phyloP scores from a whole-genome alignment of 139 green algal species.

The Chlorella sp. region DNA sequence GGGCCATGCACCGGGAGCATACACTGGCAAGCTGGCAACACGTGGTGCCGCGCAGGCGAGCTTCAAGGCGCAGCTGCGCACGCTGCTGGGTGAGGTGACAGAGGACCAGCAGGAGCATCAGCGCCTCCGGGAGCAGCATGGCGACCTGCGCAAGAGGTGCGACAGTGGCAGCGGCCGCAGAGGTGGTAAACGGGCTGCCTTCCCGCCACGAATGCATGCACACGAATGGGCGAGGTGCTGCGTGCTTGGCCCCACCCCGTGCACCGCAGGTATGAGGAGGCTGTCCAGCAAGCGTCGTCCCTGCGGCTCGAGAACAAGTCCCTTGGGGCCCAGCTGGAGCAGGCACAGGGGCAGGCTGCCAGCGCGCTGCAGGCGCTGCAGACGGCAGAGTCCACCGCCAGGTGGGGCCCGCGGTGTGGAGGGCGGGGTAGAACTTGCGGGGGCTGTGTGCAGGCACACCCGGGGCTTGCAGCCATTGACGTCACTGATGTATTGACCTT shows the following conservation, averaged over 20 bases:
- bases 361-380: neutral
- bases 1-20: too few relatives aligned
- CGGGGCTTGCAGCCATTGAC: too few relatives aligned
- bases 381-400: neutral
- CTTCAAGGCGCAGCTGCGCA: conserved; percentile 6
- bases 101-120: neutral
- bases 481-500: too few relatives aligned
- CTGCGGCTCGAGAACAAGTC: neutral
- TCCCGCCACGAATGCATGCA: too few relatives aligned
- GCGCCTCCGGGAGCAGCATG: neutral
- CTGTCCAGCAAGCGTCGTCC: neutral
- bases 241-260: too few relatives aligned
- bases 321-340: conserved; percentile 1
- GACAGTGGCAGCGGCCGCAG: too few relatives aligned
- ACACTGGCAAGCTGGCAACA: neutral
- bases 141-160: conserved; percentile 1
- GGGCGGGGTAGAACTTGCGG: too few relatives aligned
- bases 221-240: too few relatives aligned
- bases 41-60: neutral
- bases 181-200: too few relatives aligned
- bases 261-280: too few relatives aligned
- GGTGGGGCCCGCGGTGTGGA: too few relatives aligned
- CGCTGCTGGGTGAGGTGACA: neutral
- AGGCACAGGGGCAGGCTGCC: neutral
- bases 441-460: too few relatives aligned